phyloP scores from a whole-genome alignment of 352 stramenopile species.

The Aphanomyces invadans region DNA sequence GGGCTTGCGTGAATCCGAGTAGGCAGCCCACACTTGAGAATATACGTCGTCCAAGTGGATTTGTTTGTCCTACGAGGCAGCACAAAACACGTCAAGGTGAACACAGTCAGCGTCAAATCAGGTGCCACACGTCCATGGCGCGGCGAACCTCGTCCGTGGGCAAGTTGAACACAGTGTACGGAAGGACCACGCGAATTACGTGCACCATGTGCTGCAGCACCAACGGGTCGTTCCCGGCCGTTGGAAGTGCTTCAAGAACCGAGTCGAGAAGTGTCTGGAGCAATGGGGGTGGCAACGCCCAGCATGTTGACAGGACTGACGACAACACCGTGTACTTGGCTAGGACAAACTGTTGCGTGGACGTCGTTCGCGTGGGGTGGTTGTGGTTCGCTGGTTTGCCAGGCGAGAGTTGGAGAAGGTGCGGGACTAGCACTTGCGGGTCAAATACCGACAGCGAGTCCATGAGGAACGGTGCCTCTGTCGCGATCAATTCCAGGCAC shows the following conservation, averaged over 20 bases:
- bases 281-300: conserved; percentile 40
- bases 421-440: conserved; percentile 10
- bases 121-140: background rate
- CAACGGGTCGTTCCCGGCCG: conserved; percentile 43
- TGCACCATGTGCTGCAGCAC: conserved; percentile 61
- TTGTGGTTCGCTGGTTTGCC: background rate
- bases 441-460: conserved; percentile 14
- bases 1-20: conserved; percentile 62
- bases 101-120: background rate
- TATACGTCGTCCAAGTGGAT: conserved; percentile 38
- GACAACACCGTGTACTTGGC: conserved; percentile 13
- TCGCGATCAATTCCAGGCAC: background rate
- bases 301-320: conserved; percentile 39
- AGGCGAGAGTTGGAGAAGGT: background rate
- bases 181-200: conserved; percentile 46
- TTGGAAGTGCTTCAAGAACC: conserved; percentile 45
- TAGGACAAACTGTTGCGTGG: background rate
- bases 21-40: conserved; percentile 54
- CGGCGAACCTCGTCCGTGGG: background rate
- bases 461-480: background rate
- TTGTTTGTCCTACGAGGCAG: background rate
- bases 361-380: background rate
- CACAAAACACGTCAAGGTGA: background rate
- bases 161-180: conserved; percentile 6
- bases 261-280: conserved; percentile 35